phyloP scores from a whole-genome alignment of 176 grass and related monocot genomes.

The Oryza coarctata region DNA sequence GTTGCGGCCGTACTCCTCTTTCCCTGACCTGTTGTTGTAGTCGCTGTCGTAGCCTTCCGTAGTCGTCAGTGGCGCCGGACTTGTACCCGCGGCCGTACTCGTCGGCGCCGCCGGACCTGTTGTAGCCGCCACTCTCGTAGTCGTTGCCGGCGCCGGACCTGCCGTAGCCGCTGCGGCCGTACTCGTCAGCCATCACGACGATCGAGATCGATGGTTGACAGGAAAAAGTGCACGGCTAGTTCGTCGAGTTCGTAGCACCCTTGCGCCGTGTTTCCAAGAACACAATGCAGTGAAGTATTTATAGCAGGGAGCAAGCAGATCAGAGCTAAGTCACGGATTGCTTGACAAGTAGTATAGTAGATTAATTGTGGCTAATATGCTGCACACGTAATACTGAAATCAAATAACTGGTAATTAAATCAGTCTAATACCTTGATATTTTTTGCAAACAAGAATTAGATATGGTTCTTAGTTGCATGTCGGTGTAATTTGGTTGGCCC shows the following conservation, averaged over 20 bases:
- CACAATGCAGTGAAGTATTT: conserved; percentile 34
- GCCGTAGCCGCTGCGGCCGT: conserved; percentile 35
- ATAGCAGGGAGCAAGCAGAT: conserved; percentile 20
- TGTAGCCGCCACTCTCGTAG: conserved; percentile 11
- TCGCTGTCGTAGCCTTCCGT: no score
- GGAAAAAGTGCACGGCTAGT: neutral
- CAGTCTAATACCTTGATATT: neutral
- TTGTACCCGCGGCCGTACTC: conserved; percentile 16
- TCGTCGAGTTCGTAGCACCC: neutral
- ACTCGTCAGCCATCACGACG: conserved; percentile 46
- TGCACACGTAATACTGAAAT: neutral
- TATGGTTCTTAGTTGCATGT: conserved; percentile 13
- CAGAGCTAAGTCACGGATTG: no score
- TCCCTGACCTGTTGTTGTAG: no score
- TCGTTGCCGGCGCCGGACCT: neutral
- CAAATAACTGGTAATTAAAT: neutral
- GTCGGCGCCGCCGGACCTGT: neutral
- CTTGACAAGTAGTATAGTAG: no score
- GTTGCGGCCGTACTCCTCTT: no score
- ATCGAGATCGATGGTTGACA: neutral
- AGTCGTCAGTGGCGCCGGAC: neutral
- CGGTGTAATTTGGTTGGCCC: conserved; percentile 1
- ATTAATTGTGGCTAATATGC: neutral
- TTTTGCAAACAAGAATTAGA: conserved; percentile 8
- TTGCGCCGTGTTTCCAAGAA: neutral